Evolutionary conservation across 192 early-diverging fungal species (phyloP).

Genomic region (Backusella tuberculispora): DNA sequence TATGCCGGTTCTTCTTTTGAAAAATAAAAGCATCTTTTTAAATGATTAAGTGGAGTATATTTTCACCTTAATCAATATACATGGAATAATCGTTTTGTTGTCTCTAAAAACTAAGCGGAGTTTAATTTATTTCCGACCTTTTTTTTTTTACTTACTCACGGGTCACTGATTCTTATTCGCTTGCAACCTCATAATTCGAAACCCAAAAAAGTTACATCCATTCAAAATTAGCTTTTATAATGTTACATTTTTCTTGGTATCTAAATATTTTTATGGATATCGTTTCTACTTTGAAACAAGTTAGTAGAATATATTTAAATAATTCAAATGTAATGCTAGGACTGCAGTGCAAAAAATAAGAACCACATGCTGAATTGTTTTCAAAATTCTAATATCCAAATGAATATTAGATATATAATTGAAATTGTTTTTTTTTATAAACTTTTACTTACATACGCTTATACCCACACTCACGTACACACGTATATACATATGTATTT

Average conservation of each 20-base stretch:
- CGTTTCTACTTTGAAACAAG: neutral
- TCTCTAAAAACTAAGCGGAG: neutral
- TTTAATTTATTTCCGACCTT: neutral
- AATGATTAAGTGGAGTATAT: neutral
- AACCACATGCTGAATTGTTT: too few species aligned
- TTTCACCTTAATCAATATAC: neutral
- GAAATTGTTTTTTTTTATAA: too few species aligned
- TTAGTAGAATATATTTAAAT: neutral
- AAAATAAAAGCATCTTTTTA: neutral
- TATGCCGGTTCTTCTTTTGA: neutral
- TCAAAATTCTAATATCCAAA: too few species aligned
- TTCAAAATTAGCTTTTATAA: constrained; percentile 1
- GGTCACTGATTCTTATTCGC: neutral
- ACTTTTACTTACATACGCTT: too few species aligned
- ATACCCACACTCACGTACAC: too few species aligned
- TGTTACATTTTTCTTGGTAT: neutral
- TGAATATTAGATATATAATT: too few species aligned
- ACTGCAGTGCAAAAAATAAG: too few species aligned
- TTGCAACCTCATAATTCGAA: too few species aligned
- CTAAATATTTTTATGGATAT: neutral
- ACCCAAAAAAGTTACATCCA: neutral
- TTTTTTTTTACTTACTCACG: neutral
- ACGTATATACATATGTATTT: neutral
- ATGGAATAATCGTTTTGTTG: neutral
- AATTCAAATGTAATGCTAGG: neutral